Conservation (phyloP, 495 filamentous ascomycete species). For the Penicillium lagena region DNA sequence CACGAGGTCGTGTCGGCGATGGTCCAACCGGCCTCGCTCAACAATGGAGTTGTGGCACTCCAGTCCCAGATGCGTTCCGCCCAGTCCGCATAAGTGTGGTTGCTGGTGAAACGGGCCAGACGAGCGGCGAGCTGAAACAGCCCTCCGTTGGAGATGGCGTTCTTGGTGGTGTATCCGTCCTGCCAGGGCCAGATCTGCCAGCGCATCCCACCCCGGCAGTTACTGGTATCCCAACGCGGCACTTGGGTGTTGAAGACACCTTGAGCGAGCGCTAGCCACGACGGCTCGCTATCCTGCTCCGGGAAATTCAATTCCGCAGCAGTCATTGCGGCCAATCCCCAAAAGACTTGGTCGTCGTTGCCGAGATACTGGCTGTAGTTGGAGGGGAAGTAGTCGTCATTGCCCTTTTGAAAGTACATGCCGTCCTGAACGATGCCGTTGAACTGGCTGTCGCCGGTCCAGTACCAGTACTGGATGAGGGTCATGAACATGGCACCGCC, state of each 20-base stretch:
- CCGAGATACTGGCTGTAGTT: constrained; percentile 47
- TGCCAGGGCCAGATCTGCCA: constrained; percentile 87
- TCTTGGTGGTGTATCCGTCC: constrained; percentile 75
- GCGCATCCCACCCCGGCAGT: constrained; percentile 70
- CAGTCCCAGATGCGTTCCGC: constrained; percentile 67
- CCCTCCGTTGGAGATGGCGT: constrained; percentile 70
- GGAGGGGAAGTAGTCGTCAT: constrained; percentile 58
- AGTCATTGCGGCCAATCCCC: constrained; percentile 66
- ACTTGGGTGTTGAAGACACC: constrained; percentile 61
- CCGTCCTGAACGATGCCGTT: constrained; percentile 55
- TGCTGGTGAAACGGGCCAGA: constrained; percentile 67
- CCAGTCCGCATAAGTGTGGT: constrained; percentile 71
- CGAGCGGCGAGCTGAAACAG: constrained; percentile 81
- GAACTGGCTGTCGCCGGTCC: constrained; percentile 65
- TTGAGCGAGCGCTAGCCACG: constrained; percentile 56
- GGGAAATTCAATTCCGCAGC: constrained; percentile 72
- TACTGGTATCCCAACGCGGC: constrained; percentile 57
- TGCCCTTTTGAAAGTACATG: constrained; percentile 64
- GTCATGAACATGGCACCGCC: constrained; percentile 68
- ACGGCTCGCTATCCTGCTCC: constrained; percentile 46
- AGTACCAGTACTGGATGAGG: constrained; percentile 72
- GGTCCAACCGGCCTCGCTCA: constrained; percentile 39
- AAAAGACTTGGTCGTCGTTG: constrained; percentile 78
- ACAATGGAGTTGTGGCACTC: constrained; percentile 51
- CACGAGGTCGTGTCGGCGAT: constrained; percentile 64